phyloP scores from a whole-genome alignment of 345 rosid genomes.

The Citrus inodora region DNA sequence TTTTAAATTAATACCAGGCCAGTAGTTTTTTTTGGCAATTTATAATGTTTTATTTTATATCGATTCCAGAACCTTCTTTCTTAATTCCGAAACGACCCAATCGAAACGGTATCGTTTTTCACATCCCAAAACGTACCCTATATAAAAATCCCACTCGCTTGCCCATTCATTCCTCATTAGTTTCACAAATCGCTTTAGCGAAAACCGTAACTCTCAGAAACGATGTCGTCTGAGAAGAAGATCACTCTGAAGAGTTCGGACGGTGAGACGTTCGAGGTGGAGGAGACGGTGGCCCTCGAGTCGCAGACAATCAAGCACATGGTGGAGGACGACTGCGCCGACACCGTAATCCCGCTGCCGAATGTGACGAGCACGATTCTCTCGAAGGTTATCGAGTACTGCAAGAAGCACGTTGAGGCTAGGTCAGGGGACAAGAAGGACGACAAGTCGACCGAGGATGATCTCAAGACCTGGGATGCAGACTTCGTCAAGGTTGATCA shows the following conservation, averaged over 20 bases:
- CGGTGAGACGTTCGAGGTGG: slow-evolving; percentile 55
- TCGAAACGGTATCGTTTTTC: too few species aligned
- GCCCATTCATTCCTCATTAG: fast-evolving
- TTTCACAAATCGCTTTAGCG: fast-evolving
- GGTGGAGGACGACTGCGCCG: slow-evolving; percentile 58
- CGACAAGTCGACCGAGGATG: slow-evolving; percentile 9
- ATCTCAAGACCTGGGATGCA: slow-evolving; percentile 42
- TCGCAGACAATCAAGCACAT: slow-evolving; percentile 57
- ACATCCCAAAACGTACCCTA: neutral
- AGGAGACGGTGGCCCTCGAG: slow-evolving; percentile 44
- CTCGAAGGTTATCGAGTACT: slow-evolving; percentile 54
- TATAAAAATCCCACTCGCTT: neutral
- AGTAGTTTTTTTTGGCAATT: too few species aligned
- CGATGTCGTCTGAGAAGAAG: slow-evolving; percentile 22
- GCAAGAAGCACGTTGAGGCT: slow-evolving; percentile 49
- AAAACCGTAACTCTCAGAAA: neutral
- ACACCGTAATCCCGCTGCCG: slow-evolving; percentile 50
- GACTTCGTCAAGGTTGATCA: slow-evolving; percentile 55
- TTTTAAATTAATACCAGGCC: too few species aligned
- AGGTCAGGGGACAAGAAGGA: slow-evolving; percentile 6
- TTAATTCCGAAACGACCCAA: too few species aligned
- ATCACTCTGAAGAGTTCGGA: slow-evolving; percentile 46
- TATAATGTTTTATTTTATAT: too few species aligned
- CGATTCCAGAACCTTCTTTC: too few species aligned
- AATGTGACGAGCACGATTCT: slow-evolving; percentile 55